A percentile compares a stretch with the other conserved stretches of the same genome.
Evolutionary conservation across 1,284 basidiomycete species (phyloP).

Genomic region (Trametes versicolor): DNA sequence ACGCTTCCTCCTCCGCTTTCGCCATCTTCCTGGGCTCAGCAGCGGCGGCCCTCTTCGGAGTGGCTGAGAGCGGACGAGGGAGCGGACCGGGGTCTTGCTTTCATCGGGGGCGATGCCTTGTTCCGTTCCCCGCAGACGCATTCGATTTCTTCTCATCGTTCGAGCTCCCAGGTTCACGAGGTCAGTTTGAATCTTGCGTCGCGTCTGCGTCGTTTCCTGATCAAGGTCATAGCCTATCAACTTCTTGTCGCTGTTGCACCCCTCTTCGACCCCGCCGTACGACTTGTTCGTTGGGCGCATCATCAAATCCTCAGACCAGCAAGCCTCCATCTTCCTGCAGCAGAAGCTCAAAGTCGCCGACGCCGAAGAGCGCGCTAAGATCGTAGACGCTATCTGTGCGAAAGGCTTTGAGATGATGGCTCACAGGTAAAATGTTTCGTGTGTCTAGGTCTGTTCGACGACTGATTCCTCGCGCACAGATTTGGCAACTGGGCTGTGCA

Average conservation of each 20-base stretch:
- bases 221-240: conserved; percentile 73
- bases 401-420: conserved; percentile 91
- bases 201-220: conserved; percentile 11
- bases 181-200: conserved; percentile 34
- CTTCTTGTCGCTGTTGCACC: conserved; percentile 82
- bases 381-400: conserved; percentile 83
- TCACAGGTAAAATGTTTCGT: conserved; percentile 60
- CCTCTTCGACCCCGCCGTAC: conserved; percentile 83
- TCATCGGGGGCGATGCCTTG: conserved; percentile 32
- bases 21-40: conserved; percentile 39
- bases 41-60: conserved; percentile 44
- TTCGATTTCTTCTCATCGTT: conserved; percentile 24
- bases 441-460: neutral
- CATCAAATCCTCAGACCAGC: conserved; percentile 86
- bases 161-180: conserved; percentile 49
- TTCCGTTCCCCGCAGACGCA: conserved; percentile 35
- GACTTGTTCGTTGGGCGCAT: conserved; percentile 81
- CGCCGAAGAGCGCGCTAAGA: conserved; percentile 77
- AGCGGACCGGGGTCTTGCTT: conserved; percentile 32
- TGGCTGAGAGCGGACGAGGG: conserved; percentile 47
- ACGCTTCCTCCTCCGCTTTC: conserved; percentile 33
- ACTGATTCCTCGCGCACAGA: conserved; percentile 47
- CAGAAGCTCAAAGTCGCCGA: conserved; percentile 89
- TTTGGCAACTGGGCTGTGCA: conserved; percentile 91
- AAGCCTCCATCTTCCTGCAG: conserved; percentile 87